These are phyloP conservation scores for Yarrowia sp. DNA, from an alignment of 805 yeast genomes.

Conservation along the genomic window DNA sequence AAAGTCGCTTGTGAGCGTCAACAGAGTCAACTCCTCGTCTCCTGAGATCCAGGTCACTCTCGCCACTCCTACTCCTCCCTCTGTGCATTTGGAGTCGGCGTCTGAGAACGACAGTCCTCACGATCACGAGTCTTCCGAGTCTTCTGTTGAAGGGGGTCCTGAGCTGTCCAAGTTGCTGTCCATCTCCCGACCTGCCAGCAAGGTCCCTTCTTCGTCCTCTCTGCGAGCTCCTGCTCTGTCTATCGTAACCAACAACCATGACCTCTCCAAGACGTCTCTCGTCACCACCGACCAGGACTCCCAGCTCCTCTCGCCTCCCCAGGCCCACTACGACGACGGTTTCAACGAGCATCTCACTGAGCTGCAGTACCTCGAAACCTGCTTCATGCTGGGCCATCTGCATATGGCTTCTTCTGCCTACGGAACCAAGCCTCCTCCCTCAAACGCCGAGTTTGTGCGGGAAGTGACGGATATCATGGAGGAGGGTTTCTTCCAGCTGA, in stretches of 20 bases:
- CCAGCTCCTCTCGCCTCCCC: background rate
- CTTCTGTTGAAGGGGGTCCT: slow-evolving; percentile 24
- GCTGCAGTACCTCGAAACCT: slow-evolving; percentile 37
- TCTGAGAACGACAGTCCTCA: slow-evolving; percentile 30
- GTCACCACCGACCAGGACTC: slow-evolving; percentile 13
- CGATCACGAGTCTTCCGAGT: slow-evolving; percentile 29
- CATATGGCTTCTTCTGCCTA: slow-evolving; percentile 38
- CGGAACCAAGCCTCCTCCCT: slow-evolving; percentile 35
- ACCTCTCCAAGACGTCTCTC: slow-evolving; percentile 11
- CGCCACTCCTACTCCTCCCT: slow-evolving; percentile 20
- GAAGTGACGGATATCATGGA: slow-evolving; percentile 40
- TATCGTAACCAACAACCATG: slow-evolving; percentile 11
- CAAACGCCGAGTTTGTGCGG: slow-evolving; percentile 37
- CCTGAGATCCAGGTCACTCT: slow-evolving; percentile 28
- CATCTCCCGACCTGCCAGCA: slow-evolving; percentile 23
- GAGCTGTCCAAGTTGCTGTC: slow-evolving; percentile 33
- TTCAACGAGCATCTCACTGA: slow-evolving; percentile 33
- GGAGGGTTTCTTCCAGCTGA: slow-evolving; percentile 37
- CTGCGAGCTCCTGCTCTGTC: slow-evolving; percentile 21
- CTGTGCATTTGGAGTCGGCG: slow-evolving; percentile 17
- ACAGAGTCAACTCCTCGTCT: slow-evolving; percentile 12
- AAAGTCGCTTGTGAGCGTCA: slow-evolving; percentile 18
- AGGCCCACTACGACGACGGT: slow-evolving; percentile 32
- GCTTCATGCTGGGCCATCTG: slow-evolving; percentile 39
- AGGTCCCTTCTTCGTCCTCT: slow-evolving; percentile 24